Conservation (phyloP, 345 rosid species). For the Bruguiera sexangula region DNA sequence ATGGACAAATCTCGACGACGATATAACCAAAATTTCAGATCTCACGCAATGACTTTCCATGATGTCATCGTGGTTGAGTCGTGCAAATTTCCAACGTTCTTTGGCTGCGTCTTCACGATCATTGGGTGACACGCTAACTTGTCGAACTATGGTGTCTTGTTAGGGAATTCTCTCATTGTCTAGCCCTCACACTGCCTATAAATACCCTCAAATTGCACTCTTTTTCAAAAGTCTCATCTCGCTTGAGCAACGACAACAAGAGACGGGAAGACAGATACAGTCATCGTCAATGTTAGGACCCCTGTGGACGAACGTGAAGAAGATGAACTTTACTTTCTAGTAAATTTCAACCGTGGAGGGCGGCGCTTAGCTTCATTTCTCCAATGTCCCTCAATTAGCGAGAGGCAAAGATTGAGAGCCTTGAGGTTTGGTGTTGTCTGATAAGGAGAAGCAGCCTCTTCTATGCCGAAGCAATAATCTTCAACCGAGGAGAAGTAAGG, state of each 20-base stretch:
- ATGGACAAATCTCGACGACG: neutral
- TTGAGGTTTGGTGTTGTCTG: slow-evolving; percentile 27
- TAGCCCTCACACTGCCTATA: neutral
- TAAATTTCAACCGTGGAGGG: slow-evolving; percentile 9
- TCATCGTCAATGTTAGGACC: slow-evolving; percentile 9
- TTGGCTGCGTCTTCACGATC: neutral
- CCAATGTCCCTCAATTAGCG: neutral
- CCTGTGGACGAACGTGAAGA: slow-evolving; percentile 27
- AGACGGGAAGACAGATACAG: slow-evolving; percentile 12
- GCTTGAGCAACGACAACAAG: neutral
- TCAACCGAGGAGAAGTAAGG: too few species aligned
- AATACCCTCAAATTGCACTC: neutral
- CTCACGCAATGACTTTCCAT: too few species aligned
- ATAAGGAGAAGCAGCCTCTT: neutral
- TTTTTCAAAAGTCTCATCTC: neutral
- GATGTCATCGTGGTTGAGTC: neutral
- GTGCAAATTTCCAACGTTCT: neutral
- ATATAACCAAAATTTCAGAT: too few species aligned
- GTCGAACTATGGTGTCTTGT: neutral
- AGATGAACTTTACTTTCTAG: slow-evolving; percentile 15
- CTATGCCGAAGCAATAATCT: too few species aligned
- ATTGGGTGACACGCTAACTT: slow-evolving; percentile 3
- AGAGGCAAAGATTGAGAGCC: slow-evolving; percentile 21
- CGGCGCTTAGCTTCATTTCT: slow-evolving; percentile 25
- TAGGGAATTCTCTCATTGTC: neutral